Percentiles rank a stretch among this genome's conserved stretches.
These are phyloP conservation scores for Laburnicola sp. DNA, from an alignment of 2,329 filamentous ascomycete species.

Conservation along the genomic window DNA sequence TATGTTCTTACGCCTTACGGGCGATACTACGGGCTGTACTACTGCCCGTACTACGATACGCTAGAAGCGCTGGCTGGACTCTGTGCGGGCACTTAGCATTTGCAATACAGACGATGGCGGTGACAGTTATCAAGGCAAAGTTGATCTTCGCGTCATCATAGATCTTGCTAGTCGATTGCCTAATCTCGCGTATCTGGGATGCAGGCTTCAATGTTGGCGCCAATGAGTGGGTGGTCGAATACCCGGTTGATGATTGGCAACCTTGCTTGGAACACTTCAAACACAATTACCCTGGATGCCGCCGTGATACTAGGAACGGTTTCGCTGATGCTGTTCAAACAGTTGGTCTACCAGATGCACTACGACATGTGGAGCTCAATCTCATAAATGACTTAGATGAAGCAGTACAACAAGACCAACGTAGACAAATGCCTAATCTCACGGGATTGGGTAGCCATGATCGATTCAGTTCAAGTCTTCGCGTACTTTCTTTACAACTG, in stretches of 20 bases:
- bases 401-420: neutral
- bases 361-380: neutral
- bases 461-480: conserved; percentile 4
- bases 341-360: neutral
- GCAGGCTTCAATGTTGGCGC: neutral
- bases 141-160: neutral
- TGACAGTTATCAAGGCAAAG: neutral
- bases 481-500: neutral
- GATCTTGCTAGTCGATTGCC: neutral
- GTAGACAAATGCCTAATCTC: neutral
- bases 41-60: too few species aligned
- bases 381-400: neutral
- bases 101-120: neutral
- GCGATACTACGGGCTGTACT: too few species aligned
- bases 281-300: neutral
- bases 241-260: neutral
- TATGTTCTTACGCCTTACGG: too few species aligned
- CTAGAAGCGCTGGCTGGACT: neutral
- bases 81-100: neutral
- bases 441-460: neutral
- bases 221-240: neutral
- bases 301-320: neutral
- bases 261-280: neutral
- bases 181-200: neutral
- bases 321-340: neutral